These are phyloP conservation scores for Mitragyna speciosa DNA, from an alignment of 257 asterid species.

Conservation along the genomic window DNA sequence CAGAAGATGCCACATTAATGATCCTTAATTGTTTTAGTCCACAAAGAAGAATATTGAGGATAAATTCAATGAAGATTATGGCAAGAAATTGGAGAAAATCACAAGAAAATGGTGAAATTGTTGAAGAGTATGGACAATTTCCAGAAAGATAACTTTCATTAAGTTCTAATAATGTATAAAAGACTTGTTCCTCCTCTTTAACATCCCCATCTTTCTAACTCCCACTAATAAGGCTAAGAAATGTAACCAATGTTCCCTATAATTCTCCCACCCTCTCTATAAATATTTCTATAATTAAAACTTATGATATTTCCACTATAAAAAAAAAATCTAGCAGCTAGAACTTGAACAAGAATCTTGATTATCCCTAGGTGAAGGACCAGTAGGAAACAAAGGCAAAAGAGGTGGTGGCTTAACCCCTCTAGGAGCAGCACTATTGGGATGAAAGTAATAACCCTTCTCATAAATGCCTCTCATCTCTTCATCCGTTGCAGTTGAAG, in stretches of 20 bases:
- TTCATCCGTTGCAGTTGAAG: slow-evolving; percentile 56
- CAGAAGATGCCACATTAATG: neutral
- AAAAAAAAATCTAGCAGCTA: neutral
- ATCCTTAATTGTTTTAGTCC: neutral
- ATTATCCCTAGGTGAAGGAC: slow-evolving; percentile 39
- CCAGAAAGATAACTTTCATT: neutral
- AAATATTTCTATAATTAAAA: neutral
- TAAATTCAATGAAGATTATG: too few relatives aligned
- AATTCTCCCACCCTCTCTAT: neutral
- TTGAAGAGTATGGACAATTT: too few relatives aligned
- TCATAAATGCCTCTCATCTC: slow-evolving; percentile 56
- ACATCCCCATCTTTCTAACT: neutral
- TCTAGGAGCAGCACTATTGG: slow-evolving; percentile 60
- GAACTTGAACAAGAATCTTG: slow-evolving; percentile 13
- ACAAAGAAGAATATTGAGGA: neutral
- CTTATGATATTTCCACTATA: neutral
- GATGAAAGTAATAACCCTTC: slow-evolving; percentile 74
- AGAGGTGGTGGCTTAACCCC: slow-evolving; percentile 77
- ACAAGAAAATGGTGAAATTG: too few relatives aligned
- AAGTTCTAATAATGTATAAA: neutral
- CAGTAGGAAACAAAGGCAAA: slow-evolving; percentile 71
- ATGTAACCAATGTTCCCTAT: neutral
- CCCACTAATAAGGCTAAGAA: neutral
- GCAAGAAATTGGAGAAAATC: too few relatives aligned
- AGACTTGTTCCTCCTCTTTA: neutral